A percentile compares a stretch with the other conserved stretches of the same genome.
phyloP scores from a whole-genome alignment of 352 stramenopile species.

The Phytopythium helicoides region DNA sequence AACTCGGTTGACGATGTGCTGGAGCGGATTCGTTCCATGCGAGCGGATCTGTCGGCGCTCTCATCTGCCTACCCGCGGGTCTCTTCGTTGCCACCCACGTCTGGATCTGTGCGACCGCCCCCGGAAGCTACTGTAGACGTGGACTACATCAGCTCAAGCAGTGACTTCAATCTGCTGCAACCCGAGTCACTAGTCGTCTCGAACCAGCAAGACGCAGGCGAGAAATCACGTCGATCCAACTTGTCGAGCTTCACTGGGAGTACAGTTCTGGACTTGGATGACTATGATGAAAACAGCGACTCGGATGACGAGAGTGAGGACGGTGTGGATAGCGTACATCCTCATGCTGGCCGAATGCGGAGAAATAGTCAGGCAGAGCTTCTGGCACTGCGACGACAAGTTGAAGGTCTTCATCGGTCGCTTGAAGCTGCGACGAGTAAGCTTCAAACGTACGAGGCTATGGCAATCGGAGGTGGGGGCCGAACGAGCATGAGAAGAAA shows the following conservation, averaged over 20 bases:
- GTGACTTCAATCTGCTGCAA: constrained; percentile 57
- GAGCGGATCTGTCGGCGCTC: constrained; percentile 37
- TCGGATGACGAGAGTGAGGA: background rate
- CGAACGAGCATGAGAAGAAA: background rate
- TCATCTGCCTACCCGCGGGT: constrained; percentile 9
- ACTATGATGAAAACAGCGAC: constrained; percentile 11
- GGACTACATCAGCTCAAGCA: constrained; percentile 51
- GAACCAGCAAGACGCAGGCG: constrained; percentile 37
- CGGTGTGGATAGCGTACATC: constrained; percentile 8
- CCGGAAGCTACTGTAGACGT: constrained; percentile 26
- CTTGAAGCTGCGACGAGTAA: constrained; percentile 54
- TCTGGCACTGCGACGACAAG: constrained; percentile 36
- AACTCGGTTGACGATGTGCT: constrained; percentile 35
- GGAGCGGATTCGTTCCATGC: constrained; percentile 52
- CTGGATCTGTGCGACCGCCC: background rate
- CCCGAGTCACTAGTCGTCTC: constrained; percentile 32
- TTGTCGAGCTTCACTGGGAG: constrained; percentile 33
- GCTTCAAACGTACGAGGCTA: constrained; percentile 35
- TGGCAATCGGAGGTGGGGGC: constrained; percentile 7
- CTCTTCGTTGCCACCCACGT: background rate
- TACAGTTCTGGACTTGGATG: constrained; percentile 28
- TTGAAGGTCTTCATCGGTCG: constrained; percentile 46
- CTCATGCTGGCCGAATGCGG: constrained; percentile 11
- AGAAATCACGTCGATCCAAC: constrained; percentile 40
- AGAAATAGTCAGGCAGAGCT: constrained; percentile 39